These are phyloP conservation scores for Saccharum officinarum DNA, from an alignment of 176 grass and related monocot genomes.

Conservation along the genomic window DNA sequence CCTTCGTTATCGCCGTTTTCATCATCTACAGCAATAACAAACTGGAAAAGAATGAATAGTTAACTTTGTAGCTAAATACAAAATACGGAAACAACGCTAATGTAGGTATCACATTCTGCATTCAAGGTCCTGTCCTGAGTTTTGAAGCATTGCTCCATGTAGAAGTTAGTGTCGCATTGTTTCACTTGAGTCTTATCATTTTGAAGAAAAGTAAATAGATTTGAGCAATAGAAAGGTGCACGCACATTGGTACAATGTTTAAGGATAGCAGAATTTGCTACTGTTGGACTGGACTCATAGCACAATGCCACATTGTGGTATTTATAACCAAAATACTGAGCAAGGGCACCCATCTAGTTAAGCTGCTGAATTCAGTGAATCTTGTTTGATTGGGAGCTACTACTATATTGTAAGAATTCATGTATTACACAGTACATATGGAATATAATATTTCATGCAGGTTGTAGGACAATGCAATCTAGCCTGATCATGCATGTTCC, in stretches of 20 bases:
- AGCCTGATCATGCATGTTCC: background rate
- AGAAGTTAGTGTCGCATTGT: background rate
- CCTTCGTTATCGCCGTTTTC: constrained; percentile 71
- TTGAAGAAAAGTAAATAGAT: background rate
- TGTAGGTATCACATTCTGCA: background rate
- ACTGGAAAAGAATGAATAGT: constrained; percentile 83
- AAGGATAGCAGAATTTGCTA: no score
- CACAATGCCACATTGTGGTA: no score
- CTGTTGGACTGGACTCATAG: no score
- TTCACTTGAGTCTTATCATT: background rate
- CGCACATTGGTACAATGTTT: background rate
- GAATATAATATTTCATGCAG: background rate
- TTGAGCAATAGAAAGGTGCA: background rate
- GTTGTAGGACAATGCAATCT: background rate
- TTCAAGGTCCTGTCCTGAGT: background rate
- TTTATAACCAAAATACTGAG: background rate
- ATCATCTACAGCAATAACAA: constrained; percentile 97
- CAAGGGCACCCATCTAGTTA: background rate
- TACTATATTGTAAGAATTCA: background rate
- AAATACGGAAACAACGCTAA: background rate
- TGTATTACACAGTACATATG: background rate
- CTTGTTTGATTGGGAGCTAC: background rate
- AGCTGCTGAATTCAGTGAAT: background rate
- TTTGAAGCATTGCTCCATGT: background rate
- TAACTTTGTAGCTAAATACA: constrained; percentile 33